A percentile compares a stretch with the other conserved stretches of the same genome.
Conservation (phyloP, 1,139 yeast genomes). For the Yamadazyma diospyri region DNA sequence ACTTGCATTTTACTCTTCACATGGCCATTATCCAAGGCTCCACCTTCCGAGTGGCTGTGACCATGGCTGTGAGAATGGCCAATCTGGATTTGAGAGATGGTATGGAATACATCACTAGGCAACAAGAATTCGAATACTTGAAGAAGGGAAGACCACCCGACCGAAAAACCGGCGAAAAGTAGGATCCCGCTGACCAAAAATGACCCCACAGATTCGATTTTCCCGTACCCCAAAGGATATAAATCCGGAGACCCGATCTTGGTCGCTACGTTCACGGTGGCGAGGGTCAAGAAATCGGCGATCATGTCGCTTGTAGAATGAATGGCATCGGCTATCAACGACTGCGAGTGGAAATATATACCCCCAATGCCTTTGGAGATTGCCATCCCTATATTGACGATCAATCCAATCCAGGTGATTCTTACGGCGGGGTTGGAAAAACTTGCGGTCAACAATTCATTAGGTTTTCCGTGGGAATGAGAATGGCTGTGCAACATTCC, state of each 20-base stretch:
- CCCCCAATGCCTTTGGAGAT: constrained; percentile 87
- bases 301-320: constrained; percentile 89
- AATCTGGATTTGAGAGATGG: constrained; percentile 43
- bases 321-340: constrained; percentile 88
- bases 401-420: constrained; percentile 87
- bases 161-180: constrained; percentile 82
- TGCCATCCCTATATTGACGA: constrained; percentile 83
- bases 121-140: constrained; percentile 66
- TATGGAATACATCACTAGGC: constrained; percentile 49
- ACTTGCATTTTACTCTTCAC: constrained; percentile 20
- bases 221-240: constrained; percentile 90
- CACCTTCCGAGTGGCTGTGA: constrained; percentile 31
- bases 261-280: constrained; percentile 78
- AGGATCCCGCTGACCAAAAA: constrained; percentile 80
- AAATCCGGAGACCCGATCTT: constrained; percentile 55
- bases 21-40: background rate
- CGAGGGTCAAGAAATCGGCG: constrained; percentile 82
- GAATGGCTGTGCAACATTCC: constrained; percentile 16
- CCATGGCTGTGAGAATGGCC: constrained; percentile 51
- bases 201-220: constrained; percentile 89
- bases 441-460: constrained; percentile 38
- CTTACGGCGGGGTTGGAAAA: constrained; percentile 78
- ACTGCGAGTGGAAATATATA: constrained; percentile 87
- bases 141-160: constrained; percentile 82
- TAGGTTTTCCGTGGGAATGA: constrained; percentile 29